phyloP scores from a whole-genome alignment of 148 eudicot genomes.

The Camellia lanceoleosa region DNA sequence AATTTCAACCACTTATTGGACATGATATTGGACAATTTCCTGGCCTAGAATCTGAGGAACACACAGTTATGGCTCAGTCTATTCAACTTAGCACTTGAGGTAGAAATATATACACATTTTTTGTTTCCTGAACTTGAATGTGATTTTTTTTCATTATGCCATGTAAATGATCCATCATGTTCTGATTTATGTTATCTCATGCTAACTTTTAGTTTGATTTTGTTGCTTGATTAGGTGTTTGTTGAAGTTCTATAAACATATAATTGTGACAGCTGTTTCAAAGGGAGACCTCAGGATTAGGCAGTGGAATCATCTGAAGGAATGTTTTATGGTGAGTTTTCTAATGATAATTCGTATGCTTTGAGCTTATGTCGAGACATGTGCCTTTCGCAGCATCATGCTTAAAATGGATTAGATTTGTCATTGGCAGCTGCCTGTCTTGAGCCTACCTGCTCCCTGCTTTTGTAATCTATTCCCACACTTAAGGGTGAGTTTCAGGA shows the following conservation, averaged over 20 bases:
- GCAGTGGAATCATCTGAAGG: neutral
- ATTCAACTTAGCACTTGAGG: conserved; percentile 26
- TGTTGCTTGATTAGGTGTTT: neutral
- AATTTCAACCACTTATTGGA: conserved; percentile 61
- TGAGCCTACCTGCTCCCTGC: too few species aligned
- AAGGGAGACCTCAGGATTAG: neutral
- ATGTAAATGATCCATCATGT: neutral
- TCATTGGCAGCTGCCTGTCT: neutral
- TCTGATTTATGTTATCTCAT: neutral
- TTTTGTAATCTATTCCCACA: too few species aligned
- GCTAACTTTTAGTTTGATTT: neutral
- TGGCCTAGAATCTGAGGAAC: conserved; percentile 40
- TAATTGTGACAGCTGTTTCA: neutral
- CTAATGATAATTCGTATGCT: neutral
- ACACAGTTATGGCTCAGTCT: conserved; percentile 17
- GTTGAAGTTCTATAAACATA: neutral
- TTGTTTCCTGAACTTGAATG: neutral
- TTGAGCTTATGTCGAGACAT: neutral
- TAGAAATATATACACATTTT: neutral
- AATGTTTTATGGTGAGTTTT: neutral
- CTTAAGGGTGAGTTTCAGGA: too few species aligned
- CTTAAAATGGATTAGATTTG: neutral
- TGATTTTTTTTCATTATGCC: neutral
- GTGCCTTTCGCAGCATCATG: neutral
- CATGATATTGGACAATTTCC: conserved; percentile 92